Base-by-base conservation (phyloP, 208 protist species). In the Crithidia brevicula region DNA sequence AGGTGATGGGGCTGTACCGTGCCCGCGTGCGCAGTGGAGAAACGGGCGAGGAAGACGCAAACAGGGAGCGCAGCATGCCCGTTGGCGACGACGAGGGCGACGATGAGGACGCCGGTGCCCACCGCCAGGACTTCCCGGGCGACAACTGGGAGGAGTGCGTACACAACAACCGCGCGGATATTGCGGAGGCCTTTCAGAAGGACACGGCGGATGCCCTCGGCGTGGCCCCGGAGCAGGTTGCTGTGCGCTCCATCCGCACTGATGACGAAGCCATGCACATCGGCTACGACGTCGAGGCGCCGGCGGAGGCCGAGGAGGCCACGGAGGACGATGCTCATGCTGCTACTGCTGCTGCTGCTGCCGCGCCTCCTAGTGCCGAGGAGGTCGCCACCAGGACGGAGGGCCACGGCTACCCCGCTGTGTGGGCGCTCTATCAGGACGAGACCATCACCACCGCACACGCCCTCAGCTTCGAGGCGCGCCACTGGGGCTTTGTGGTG, bases 341-440 rank as follows among this genome's bases (percentile, higher is more conserved):
- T 9, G 45, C 38, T 15, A 51, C 25, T 36, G 63, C 23, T 40
- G 36, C 25, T 33, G 56, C 36, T 10, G 22, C 33, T 28, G 45
- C 38, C 5, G 50, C 25, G 40, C 57, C 23, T 23, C 53, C 13
- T 10, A 50, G 25, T 49, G 47, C 16, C 10, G 63, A 59, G 51
- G 63, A 34, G 50, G 51, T 56, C 25, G 30, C 33, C 51, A 56
- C 36, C 15, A 62, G 50, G 56, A 62, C 46, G 51, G 59, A 79
- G 46, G 46, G 67, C 36, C 81, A 78, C 62, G 36, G 60, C 20
- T 90, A 85, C 68, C 74, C 76, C 6, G 15, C 33, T 15, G 38
- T 86, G 46, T 85, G 77, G 77, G 54, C 65, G 28, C 67, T 87
- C 36, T 84, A 91, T 59, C 67, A 70, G 54, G 61, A 72, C 38